Conservation (phyloP, 2,329 filamentous ascomycete species). For the Didymella keratinophila region DNA sequence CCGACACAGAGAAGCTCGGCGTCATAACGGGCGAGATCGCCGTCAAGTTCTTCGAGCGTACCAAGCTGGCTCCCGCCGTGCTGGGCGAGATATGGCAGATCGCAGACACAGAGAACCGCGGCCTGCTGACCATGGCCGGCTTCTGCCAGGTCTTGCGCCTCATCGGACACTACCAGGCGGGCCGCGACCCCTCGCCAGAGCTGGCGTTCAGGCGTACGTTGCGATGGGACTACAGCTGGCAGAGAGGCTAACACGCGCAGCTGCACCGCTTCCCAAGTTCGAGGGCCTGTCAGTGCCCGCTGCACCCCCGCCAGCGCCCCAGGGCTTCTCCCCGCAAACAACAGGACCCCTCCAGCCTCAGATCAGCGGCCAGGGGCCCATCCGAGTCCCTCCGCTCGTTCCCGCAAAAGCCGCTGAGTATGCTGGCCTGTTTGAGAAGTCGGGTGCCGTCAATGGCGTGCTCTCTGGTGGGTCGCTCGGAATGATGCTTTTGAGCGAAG, state of each 20-base stretch:
- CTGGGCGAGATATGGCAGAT: slow-evolving; percentile 99
- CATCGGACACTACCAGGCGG: slow-evolving; percentile 94
- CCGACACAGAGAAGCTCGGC: slow-evolving; percentile 88
- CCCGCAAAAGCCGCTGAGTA: slow-evolving; percentile 92
- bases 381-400: slow-evolving; percentile 87
- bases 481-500: neutral
- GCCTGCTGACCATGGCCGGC: slow-evolving; percentile 88
- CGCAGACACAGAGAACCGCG: slow-evolving; percentile 94
- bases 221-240: neutral
- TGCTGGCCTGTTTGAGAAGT: slow-evolving; percentile 87
- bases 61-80: slow-evolving; percentile 81
- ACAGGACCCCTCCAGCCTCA: slow-evolving; percentile 49
- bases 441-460: slow-evolving; percentile 76
- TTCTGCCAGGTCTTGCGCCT: slow-evolving; percentile 93
- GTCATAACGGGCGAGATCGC: slow-evolving; percentile 96
- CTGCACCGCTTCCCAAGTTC: slow-evolving; percentile 89
- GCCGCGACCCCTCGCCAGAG: slow-evolving; percentile 79
- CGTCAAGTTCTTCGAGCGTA: slow-evolving; percentile 98
- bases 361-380: slow-evolving; percentile 62
- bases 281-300: slow-evolving; percentile 71
- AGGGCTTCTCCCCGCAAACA: slow-evolving; percentile 53
- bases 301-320: slow-evolving; percentile 61
- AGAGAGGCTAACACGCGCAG: slow-evolving; percentile 47
- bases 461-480: slow-evolving; percentile 65
- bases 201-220: slow-evolving; percentile 77